Evolutionary conservation across 2,329 filamentous ascomycete genomes (phyloP), one percentile per base, ranked within the genome.

Genomic region (Dryadomyces quercivorus): DNA sequence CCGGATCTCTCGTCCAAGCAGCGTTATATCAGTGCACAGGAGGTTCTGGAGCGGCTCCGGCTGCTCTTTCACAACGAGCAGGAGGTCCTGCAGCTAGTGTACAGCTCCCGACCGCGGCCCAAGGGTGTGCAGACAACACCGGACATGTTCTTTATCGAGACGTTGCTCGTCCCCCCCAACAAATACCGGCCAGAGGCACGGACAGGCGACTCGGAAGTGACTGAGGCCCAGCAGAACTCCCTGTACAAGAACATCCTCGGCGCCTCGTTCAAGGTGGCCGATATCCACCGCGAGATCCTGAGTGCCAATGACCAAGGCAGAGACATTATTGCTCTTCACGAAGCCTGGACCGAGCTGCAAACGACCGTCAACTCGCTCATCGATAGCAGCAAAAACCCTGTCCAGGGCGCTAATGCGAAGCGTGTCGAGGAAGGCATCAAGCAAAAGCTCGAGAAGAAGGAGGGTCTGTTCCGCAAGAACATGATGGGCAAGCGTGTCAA

Each of bases 401-500:
- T 89, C 3, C 84, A 86, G 59, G 89, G 89, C 52, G 76, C 82
- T 18, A 88, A 89, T 31, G 88, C 84, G 15, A 84, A 85, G 63
- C 78, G 84, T 55, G 86, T 88, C 53, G 88, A 94, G 58, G 91
- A 95, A 59, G 93, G 94, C 62, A 95, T 98, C 72, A 98, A 98
- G 72, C 93, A 98, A 66, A 86, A 91, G 65, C 77, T 98, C 31
- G 93, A 98, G 71, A 98, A 98, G 76, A 98, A 98, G 71, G 94
- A 98, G 66, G 93, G 93, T 60, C 77, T 98, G 34, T 98, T 98
- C 75, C 80, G 93, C 63, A 97, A 95, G 75, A 96, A 98, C 70
- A 97, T 98, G 93, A 98, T 98, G 93, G 93, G 93, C 58, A 98
- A 98, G 76, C 90, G 93, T 75, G 93, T 98, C 72, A 97, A 98